Base-by-base conservation (phyloP, 441 rosid genomes). In the Populus trichocarpa region DNA sequence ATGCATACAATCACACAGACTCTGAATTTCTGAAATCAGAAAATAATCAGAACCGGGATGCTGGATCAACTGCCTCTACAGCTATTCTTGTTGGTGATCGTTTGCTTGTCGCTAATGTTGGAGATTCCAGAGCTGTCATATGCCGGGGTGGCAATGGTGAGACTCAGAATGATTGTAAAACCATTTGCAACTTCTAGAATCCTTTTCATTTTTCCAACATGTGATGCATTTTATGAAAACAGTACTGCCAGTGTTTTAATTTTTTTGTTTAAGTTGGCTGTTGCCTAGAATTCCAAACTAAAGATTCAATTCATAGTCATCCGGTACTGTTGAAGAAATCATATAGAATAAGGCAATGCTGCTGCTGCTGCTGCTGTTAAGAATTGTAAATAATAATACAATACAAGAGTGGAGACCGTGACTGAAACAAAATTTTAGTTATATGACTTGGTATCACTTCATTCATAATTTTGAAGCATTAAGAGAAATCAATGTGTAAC, bases 1-100 rank as follows among this genome's bases (percentile, higher is more conserved):
- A 97, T 79, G 91, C 98, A 80, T 97, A 92, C 89, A 91, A 64
- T 81, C 95, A 88, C 77, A 97, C 99, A 73, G 99, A 97, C 86
- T 80, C 96, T 0, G 98, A 95, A 83, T 91, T 95, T 85, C 87
- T 97, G 80, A 91, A 93, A 77, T 93, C 97, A 22, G 99, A 97
- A 83, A 89, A 90, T 80, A 91, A 82, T 86, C 95, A 91, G 88
- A 89, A 88, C 78, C 87, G 99, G 74, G 99, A 97, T 91, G 99
- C 98, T 83, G 99, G 99, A 79, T 97, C 99, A 67, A 97, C 99
- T 36, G 99, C 99, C 53, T 97, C 99, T 50, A 95, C 99, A 35
- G 99, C 99, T 74, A 86, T 97, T 73, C 91, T 97, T 5, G 97
- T 97, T 71, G 99, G 99, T 70, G 92, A 91, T 78, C 97, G 98